Evolutionary conservation across 345 rosid genomes (phyloP).

Genomic region (Camelina neglecta): DNA sequence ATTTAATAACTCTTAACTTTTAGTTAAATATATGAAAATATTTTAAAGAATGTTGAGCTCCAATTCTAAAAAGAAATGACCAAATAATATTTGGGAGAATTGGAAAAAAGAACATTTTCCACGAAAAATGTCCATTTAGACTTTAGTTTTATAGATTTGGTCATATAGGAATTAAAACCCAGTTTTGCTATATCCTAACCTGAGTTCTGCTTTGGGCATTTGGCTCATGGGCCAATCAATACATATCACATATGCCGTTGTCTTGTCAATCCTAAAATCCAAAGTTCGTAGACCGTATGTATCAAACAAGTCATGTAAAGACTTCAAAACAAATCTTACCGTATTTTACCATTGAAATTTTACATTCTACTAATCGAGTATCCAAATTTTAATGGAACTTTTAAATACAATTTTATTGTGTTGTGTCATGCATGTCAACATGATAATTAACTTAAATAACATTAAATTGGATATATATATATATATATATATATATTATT

Average conservation of each 20-base stretch:
- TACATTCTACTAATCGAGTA: too few species aligned
- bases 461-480: too few species aligned
- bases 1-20: too few species aligned
- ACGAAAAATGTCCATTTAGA: too few species aligned
- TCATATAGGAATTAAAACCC: too few species aligned
- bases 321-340: not conserved
- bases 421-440: not conserved
- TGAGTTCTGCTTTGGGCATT: not conserved
- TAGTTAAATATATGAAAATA: too few species aligned
- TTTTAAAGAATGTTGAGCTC: not conserved
- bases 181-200: not conserved
- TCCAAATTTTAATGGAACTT: too few species aligned
- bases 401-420: not conserved
- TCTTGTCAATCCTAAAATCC: not conserved
- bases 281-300: not conserved
- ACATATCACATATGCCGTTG: not conserved
- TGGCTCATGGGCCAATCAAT: conserved; percentile 18
- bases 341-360: not conserved
- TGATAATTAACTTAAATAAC: too few species aligned
- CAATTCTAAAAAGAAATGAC: not conserved
- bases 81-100: not conserved
- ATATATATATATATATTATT: too few species aligned
- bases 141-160: too few species aligned
- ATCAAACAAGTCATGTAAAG: not conserved
- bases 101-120: too few species aligned